A percentile compares a stretch with the other conserved stretches of the same genome.
Evolutionary conservation across 805 yeast species (phyloP).

Genomic region (Candida sithepensis): DNA sequence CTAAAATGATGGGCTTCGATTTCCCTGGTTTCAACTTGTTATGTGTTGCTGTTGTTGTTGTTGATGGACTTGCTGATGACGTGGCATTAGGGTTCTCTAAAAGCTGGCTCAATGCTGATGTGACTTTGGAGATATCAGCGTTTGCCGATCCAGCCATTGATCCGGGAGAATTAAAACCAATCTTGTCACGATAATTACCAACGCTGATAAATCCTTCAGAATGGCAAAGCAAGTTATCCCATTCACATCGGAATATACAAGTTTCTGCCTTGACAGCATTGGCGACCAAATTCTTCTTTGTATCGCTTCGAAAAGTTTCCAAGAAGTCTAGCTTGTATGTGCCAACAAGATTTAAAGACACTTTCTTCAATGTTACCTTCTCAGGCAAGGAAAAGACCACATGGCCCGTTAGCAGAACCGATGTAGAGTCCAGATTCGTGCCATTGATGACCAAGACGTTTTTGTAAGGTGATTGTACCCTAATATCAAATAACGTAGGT

Average conservation of each 20-base stretch:
- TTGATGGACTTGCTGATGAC: background rate
- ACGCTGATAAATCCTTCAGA: conserved; percentile 35
- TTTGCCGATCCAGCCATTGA: background rate
- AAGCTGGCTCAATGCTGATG: conserved; percentile 14
- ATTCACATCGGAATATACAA: conserved; percentile 39
- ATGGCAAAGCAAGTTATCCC: conserved; percentile 44
- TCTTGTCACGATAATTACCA: conserved; percentile 40
- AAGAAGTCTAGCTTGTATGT: conserved; percentile 41
- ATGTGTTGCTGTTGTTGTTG: background rate
- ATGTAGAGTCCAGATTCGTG: conserved; percentile 40
- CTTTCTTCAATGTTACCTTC: conserved; percentile 36
- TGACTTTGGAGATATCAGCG: conserved; percentile 2
- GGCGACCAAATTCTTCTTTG: conserved; percentile 26
- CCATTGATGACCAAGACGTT: conserved; percentile 43
- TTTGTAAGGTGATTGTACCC: conserved; percentile 37
- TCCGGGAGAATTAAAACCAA: too few species aligned
- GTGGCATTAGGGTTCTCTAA: background rate
- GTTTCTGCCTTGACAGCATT: conserved; percentile 37
- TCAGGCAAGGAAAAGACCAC: conserved; percentile 44
- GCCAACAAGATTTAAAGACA: conserved; percentile 40
- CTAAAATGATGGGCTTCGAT: background rate
- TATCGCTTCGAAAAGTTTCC: conserved; percentile 26
- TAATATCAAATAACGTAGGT: conserved; percentile 20
- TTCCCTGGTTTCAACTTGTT: background rate
- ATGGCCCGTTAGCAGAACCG: conserved; percentile 41